Base-by-base conservation (phyloP, 768 basidiomycete genomes). In the Serendipita vermifera region DNA sequence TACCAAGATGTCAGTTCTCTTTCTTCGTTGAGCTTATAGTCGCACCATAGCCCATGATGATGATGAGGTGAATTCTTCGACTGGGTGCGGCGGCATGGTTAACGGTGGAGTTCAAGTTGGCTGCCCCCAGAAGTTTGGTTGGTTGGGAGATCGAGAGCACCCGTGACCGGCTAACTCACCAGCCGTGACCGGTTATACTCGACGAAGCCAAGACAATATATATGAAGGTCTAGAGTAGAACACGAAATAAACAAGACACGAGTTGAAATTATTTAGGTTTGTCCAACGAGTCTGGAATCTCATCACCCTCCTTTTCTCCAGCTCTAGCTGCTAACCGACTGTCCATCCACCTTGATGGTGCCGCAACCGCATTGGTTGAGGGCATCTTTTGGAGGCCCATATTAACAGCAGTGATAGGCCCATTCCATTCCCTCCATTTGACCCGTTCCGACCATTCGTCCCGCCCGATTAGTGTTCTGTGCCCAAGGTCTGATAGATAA, bases 21-120 rank as follows among this genome's bases (percentile, higher is more conserved):
- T 22, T 15, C 14, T 41, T 2, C 9, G 27, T 13, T 15, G 48
- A 43, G 24, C 14, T 9, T n/a, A 26, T 7, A 55, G 35, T 71
- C 77, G 29, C 59, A 90, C 89, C 75, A 93, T 77, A 41, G 85
- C 82, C 89, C 89, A 93, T 62, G 88, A 86, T 31, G 86, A 80
- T 62, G 84, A 76, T 1, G 87, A 89, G 24, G 86, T 91, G 63
- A 85, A 79, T 57, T 83, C 78, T 59, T 80, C 74, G 56, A 90
- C 73, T 38, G 87, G 85, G 65, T 90, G 89, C 54, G 73, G 66
- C 35, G 73, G 63, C 85, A 84, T 83, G 48, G 13, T 27, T 60
- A 33, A 22, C 20, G 35, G 38, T 41, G 31, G 48, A 33, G 40
- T 20, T 14, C n/a, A 24, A n/a, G n/a, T n/a, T n/a, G n/a, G n/a